These are phyloP conservation scores for Isoetes engelmannii DNA, from an alignment of 83 land plant genomes.

Conservation along the genomic window DNA sequence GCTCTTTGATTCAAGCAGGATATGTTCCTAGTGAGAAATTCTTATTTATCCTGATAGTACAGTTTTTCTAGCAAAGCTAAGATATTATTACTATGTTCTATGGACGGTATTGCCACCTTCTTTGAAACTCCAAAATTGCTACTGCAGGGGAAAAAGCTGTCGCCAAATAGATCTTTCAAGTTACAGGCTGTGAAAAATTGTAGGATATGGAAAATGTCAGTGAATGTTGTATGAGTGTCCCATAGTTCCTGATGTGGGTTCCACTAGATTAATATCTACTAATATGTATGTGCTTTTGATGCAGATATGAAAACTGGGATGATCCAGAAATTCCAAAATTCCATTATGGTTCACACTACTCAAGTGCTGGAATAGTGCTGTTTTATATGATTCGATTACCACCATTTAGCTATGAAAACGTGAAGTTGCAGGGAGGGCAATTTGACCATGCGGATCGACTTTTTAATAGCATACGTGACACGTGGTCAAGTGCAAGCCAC, in stretches of 20 bases:
- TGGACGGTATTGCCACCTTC: too few species aligned
- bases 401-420: slow-evolving; percentile 84
- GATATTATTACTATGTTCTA: too few species aligned
- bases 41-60: too few species aligned
- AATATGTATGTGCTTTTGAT: not conserved
- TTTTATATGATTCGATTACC: slow-evolving; percentile 90
- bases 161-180: too few species aligned
- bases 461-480: slow-evolving; percentile 83
- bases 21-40: too few species aligned
- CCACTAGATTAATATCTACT: not conserved
- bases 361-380: slow-evolving; percentile 96
- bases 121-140: too few species aligned
- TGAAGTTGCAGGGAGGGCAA: slow-evolving; percentile 91
- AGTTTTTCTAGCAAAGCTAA: too few species aligned
- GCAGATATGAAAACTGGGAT: slow-evolving; percentile 97
- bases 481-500: slow-evolving; percentile 98
- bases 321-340: slow-evolving; percentile 98
- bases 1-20: too few species aligned
- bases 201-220: not conserved
- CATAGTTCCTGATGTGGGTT: not conserved
- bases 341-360: slow-evolving; percentile 99
- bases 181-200: not conserved
- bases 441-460: slow-evolving; percentile 99
- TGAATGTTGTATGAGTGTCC: not conserved
- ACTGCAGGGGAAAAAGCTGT: too few species aligned